Evolutionary conservation across 768 basidiomycete species (phyloP), one percentile per base, ranked within the genome.

Genomic region (Auriculariales sp.): DNA sequence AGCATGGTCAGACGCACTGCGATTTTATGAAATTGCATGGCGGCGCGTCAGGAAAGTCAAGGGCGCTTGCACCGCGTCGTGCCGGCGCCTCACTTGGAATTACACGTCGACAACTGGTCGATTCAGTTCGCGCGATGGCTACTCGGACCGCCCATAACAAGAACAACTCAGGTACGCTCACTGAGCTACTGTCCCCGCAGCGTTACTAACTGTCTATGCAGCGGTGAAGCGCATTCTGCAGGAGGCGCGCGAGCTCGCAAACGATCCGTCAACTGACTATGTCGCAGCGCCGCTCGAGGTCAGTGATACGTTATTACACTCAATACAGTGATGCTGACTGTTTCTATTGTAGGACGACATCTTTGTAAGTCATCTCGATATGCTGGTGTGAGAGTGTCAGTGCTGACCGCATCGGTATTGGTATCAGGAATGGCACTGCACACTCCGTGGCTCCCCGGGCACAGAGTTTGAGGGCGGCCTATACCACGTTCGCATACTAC

Each of bases 181-280:
- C 42, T 33, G n/a, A 10, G 9, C 34, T 47, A 28, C 27, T 42
- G 22, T 10, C 4, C 29, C 19, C 24, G 17, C 9, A 17, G 3
- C n/a, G 15, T 44, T 11, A 28, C 22, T 35, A 10, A 47, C 31
- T 17, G 28, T 29, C 14, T 2, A 15, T 15, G 55, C 55, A 86
- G 92, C 91, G 49, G 88, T 95, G 48, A 97, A 97, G 68, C 81
- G 94, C 30, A 95, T 98, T 57, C 85, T 98, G 82, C 90, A 91
- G 63, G 94, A 98, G 65, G 92, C 92, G 3, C 71, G 78, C 53
- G 93, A 98, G 60, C 76, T 97, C 12, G 79, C 82, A 1, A 79
- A 75, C 48, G 92, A 94, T 63, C 79, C 85, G 51, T 81, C 77
- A 47, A 81, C 83, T 1, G 92, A 94, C 60, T 97, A 94, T 60